Evolutionary conservation across 176 grass and related monocot genomes (phyloP).

Genomic region (Alopecurus myosuroides): DNA sequence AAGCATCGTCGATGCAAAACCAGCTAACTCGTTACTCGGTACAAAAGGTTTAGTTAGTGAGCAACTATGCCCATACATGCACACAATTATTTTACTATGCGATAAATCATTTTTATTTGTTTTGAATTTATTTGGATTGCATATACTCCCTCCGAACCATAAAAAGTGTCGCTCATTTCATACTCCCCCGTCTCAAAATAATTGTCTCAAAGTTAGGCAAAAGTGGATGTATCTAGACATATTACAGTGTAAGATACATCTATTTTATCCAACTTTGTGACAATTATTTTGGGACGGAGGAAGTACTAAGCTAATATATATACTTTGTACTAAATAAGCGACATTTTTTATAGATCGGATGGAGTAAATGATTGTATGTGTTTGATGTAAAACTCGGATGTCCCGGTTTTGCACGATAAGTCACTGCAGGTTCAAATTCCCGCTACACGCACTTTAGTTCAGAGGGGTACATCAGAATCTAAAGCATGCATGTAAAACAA

Average conservation of each 20-base stretch:
- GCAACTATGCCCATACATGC: background rate
- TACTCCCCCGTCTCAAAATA: too few species aligned
- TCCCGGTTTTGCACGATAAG: background rate
- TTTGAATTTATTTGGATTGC: background rate
- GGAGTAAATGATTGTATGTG: background rate
- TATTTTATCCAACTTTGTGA: too few species aligned
- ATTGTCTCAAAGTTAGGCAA: too few species aligned
- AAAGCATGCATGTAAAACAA: background rate
- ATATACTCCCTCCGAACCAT: too few species aligned
- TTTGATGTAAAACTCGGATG: background rate
- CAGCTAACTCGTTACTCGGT: background rate
- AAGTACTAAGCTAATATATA: too few species aligned
- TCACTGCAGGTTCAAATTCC: background rate
- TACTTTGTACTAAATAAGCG: too few species aligned
- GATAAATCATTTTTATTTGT: background rate
- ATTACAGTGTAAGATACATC: too few species aligned
- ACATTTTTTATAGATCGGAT: too few species aligned
- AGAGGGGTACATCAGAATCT: background rate
- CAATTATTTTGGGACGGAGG: too few species aligned
- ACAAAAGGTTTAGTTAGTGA: background rate
- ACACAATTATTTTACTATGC: background rate
- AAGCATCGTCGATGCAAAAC: background rate
- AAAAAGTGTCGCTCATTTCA: too few species aligned
- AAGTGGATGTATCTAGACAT: too few species aligned
- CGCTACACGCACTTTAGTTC: background rate